Conservation (phyloP, 2,329 filamentous ascomycete genomes). For the Grosmannia huntii region DNA sequence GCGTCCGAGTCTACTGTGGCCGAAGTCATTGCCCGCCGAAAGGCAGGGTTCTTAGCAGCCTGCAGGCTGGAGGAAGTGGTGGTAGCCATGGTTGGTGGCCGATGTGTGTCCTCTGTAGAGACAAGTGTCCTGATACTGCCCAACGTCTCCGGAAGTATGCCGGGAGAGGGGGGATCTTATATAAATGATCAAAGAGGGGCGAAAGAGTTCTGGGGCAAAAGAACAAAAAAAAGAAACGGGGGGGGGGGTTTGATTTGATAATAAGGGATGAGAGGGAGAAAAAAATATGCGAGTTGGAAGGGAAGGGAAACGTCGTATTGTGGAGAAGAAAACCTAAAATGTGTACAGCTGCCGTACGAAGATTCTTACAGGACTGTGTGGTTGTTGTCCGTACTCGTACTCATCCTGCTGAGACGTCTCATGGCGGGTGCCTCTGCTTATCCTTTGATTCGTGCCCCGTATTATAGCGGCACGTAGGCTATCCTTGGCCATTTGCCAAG, state of each 20-base stretch:
- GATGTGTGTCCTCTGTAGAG: neutral
- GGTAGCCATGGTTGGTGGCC: conserved; percentile 28
- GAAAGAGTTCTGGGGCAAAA: neutral
- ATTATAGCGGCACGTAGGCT: neutral
- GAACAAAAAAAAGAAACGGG: neutral
- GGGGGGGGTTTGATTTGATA: neutral
- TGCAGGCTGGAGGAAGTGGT: conserved; percentile 22
- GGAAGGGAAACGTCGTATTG: neutral
- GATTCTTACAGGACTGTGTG: neutral
- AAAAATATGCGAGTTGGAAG: neutral
- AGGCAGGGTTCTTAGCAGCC: conserved; percentile 27
- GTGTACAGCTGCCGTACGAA: neutral
- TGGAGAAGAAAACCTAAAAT: neutral
- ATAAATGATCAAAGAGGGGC: neutral
- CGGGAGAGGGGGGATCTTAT: neutral
- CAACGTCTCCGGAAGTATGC: neutral
- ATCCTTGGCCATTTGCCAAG: neutral
- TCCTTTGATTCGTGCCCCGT: neutral
- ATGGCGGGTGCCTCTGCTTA: neutral
- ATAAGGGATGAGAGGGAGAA: neutral
- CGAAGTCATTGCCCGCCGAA: conserved; percentile 34
- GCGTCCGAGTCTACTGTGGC: conserved; percentile 28
- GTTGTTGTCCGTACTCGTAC: neutral
- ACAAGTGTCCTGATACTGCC: neutral
- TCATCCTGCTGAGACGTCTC: neutral